Evolutionary conservation across 345 rosid species (phyloP).

Genomic region (Cardamine occulta): DNA sequence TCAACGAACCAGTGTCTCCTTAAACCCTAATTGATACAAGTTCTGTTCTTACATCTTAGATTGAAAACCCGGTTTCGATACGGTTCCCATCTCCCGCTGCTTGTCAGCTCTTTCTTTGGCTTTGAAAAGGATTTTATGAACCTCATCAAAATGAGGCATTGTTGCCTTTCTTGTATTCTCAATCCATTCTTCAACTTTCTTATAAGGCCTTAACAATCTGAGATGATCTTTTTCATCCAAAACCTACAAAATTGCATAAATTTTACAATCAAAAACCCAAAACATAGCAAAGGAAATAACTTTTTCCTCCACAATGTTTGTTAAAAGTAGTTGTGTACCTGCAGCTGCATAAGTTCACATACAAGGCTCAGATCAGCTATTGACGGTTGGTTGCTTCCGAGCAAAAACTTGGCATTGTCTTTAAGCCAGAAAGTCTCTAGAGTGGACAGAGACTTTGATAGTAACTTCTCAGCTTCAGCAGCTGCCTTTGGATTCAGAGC

Average conservation of each 20-base stretch:
- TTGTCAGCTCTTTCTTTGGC: conserved; percentile 49
- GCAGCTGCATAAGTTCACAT: conserved; percentile 80
- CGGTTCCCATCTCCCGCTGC: conserved; percentile 41
- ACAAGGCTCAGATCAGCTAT: conserved; percentile 88
- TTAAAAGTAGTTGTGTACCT: conserved; percentile 47
- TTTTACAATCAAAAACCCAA: background rate
- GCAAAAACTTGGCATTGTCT: conserved; percentile 65
- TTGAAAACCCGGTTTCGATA: conserved; percentile 39
- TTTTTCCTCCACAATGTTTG: background rate
- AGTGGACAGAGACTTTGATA: conserved; percentile 56
- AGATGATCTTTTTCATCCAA: conserved; percentile 65
- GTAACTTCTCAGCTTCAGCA: conserved; percentile 62
- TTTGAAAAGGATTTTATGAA: conserved; percentile 56
- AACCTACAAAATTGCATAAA: conserved; percentile 49
- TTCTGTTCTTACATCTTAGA: conserved; percentile 50
- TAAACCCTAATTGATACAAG: background rate
- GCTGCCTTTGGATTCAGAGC: conserved; percentile 64
- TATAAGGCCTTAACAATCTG: conserved; percentile 59
- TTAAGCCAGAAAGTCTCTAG: conserved; percentile 84
- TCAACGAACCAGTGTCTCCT: background rate
- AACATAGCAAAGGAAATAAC: conserved; percentile 16
- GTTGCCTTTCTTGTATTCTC: conserved; percentile 68
- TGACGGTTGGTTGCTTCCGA: conserved; percentile 78
- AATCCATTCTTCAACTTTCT: conserved; percentile 80
- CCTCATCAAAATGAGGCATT: conserved; percentile 77